These are phyloP conservation scores for Taxillus chinensis DNA, from an alignment of 164 flowering plant species.

Conservation along the genomic window DNA sequence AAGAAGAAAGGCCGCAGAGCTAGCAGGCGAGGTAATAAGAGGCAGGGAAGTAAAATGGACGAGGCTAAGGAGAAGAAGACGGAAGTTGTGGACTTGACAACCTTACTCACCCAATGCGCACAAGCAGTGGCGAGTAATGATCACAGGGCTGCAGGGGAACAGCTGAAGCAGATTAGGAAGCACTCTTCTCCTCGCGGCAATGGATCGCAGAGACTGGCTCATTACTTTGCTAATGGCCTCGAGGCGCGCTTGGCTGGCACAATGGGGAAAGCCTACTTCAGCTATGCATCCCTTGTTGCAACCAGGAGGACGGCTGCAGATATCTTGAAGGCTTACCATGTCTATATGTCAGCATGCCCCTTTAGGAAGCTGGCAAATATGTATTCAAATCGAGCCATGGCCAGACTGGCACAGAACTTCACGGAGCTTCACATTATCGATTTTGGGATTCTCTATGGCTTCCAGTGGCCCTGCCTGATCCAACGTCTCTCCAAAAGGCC, in stretches of 20 bases:
- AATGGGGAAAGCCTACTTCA: slow-evolving; percentile 2
- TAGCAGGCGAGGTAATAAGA: neutral
- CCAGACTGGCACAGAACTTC: slow-evolving; percentile 14
- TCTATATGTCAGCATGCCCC: slow-evolving; percentile 18
- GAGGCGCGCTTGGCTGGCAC: slow-evolving; percentile 37
- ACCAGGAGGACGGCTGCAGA: slow-evolving; percentile 20
- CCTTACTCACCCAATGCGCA: slow-evolving; percentile 24
- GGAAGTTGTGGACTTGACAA: slow-evolving; percentile 19
- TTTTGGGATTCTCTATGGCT: slow-evolving; percentile 31
- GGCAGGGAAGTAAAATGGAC: neutral
- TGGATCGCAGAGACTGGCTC: slow-evolving; percentile 31
- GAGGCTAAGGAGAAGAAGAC: neutral
- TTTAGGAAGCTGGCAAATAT: slow-evolving; percentile 19
- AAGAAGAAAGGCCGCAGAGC: slow-evolving; percentile 7
- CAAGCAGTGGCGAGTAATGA: slow-evolving; percentile 32
- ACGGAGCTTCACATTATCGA: slow-evolving; percentile 28
- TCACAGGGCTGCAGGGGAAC: slow-evolving; percentile 20
- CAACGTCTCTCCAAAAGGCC: slow-evolving; percentile 15
- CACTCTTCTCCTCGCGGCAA: slow-evolving; percentile 30
- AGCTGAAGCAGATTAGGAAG: slow-evolving; percentile 30
- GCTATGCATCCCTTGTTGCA: neutral
- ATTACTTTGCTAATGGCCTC: slow-evolving; percentile 31
- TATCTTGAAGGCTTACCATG: slow-evolving; percentile 24
- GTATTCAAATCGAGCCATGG: slow-evolving; percentile 16
- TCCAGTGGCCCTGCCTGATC: slow-evolving; percentile 37